phyloP scores from a whole-genome alignment of 2,329 filamentous ascomycete genomes.

The Aspergillus aculeatinus region DNA sequence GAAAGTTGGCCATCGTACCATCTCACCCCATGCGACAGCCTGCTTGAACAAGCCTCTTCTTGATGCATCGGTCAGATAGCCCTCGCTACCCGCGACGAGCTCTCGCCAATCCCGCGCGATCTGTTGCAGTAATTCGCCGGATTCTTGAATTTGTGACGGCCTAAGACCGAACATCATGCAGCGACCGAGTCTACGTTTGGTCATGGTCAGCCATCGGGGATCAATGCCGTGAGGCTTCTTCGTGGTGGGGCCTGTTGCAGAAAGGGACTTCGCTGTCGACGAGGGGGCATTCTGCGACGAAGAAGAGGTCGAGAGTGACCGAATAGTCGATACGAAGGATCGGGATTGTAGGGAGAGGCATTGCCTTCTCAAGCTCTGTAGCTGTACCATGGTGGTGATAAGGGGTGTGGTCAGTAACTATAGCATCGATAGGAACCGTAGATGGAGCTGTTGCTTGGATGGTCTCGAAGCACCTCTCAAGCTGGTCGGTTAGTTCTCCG shows the following conservation, averaged over 20 bases:
- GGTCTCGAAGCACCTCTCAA: neutral
- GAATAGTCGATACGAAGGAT: slow-evolving; percentile 8
- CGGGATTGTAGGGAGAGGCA: slow-evolving; percentile 16
- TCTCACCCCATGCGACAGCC: slow-evolving; percentile 79
- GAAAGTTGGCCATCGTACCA: slow-evolving; percentile 52
- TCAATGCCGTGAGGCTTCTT: slow-evolving; percentile 35
- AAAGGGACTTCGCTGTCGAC: slow-evolving; percentile 1
- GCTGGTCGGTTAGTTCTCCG: slow-evolving; percentile 3
- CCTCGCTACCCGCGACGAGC: slow-evolving; percentile 70
- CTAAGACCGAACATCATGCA: slow-evolving; percentile 72
- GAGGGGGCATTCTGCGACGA: slow-evolving; percentile 15
- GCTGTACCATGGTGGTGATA: slow-evolving; percentile 23
- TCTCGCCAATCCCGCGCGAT: slow-evolving; percentile 68
- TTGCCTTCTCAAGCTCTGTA: slow-evolving; percentile 20
- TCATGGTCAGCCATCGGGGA: slow-evolving; percentile 68
- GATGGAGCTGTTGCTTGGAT: slow-evolving; percentile 6
- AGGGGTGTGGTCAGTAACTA: slow-evolving; percentile 4
- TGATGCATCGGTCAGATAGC: slow-evolving; percentile 65
- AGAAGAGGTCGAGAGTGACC: slow-evolving; percentile 25
- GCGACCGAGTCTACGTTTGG: slow-evolving; percentile 67
- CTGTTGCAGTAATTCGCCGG: slow-evolving; percentile 58
- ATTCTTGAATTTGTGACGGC: slow-evolving; percentile 57
- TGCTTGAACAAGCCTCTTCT: slow-evolving; percentile 64
- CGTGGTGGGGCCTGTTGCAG: slow-evolving; percentile 10
- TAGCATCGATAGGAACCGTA: neutral